Evolutionary conservation across 2,329 filamentous ascomycete genomes (phyloP).

Genomic region (Epichloe aotearoae): DNA sequence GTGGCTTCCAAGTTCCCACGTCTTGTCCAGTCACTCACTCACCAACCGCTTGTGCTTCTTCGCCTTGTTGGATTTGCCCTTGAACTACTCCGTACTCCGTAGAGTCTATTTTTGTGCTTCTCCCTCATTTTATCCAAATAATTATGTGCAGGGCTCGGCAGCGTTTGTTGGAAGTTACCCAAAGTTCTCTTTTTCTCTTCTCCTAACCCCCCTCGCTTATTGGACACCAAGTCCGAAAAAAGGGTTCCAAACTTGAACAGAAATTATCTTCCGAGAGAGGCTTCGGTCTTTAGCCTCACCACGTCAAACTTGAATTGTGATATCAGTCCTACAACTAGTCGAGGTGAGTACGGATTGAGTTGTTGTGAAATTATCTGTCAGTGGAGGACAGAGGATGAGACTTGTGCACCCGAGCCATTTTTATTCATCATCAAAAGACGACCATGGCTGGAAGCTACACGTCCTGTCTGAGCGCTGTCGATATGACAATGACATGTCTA

Average conservation of each 20-base stretch:
- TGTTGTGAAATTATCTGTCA: background rate
- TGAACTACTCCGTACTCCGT: background rate
- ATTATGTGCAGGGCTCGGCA: background rate
- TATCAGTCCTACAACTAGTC: background rate
- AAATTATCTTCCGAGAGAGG: background rate
- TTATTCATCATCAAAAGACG: background rate
- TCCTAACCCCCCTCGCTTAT: background rate
- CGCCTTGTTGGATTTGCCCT: background rate
- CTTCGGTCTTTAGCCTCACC: background rate
- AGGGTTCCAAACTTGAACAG: background rate
- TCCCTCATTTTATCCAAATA: background rate
- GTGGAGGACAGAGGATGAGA: background rate
- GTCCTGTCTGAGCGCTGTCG: background rate
- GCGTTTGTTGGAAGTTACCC: background rate
- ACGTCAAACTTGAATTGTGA: background rate
- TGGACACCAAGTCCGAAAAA: background rate
- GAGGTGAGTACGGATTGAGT: background rate
- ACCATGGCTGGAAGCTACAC: background rate
- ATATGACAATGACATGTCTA: background rate
- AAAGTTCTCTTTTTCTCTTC: background rate
- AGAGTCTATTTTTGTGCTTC: slow-evolving; percentile 1
- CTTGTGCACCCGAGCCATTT: background rate
- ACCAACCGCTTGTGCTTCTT: slow-evolving; percentile 1
- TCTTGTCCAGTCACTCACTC: background rate
- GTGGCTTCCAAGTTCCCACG: background rate